Conservation (phyloP, 2,329 filamentous ascomycete species). For the Sphaerulina musiva region DNA sequence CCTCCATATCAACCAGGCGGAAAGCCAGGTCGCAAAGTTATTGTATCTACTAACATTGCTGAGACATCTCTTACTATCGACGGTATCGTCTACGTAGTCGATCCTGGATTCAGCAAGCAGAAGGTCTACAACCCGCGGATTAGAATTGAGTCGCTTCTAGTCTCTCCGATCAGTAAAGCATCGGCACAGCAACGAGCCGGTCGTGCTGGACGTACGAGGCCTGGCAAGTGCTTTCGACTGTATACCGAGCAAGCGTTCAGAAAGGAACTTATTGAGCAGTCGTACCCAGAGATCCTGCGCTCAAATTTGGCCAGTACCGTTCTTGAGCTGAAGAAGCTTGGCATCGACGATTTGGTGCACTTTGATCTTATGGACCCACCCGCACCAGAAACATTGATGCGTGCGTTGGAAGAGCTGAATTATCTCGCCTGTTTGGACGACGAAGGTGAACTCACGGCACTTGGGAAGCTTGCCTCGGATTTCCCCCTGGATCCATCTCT, state of each 20-base stretch:
- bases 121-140: slow-evolving; percentile 98
- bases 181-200: slow-evolving; percentile 95
- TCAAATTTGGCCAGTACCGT: slow-evolving; percentile 95
- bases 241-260: slow-evolving; percentile 96
- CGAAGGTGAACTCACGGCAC: slow-evolving; percentile 80
- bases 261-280: slow-evolving; percentile 95
- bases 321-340: slow-evolving; percentile 93
- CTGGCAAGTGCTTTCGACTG: slow-evolving; percentile 94
- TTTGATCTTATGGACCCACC: slow-evolving; percentile 99
- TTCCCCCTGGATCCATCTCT: slow-evolving; percentile 91
- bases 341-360: slow-evolving; percentile 90
- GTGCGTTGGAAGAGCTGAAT: slow-evolving; percentile 93
- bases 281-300: slow-evolving; percentile 88
- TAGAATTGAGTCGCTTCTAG: slow-evolving; percentile 91
- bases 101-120: slow-evolving; percentile 97
- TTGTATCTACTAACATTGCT: slow-evolving; percentile 94
- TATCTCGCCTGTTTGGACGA: slow-evolving; percentile 95
- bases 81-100: slow-evolving; percentile 98
- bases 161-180: slow-evolving; percentile 95
- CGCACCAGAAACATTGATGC: slow-evolving; percentile 96
- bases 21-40: slow-evolving; percentile 83
- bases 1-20: slow-evolving; percentile 65
- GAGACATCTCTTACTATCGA: slow-evolving; percentile 97
- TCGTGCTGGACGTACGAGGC: slow-evolving; percentile 97
- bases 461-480: slow-evolving; percentile 83